Conservation (phyloP, 371 early-diverging fungal genomes). For the Rhizopus microsporus region DNA sequence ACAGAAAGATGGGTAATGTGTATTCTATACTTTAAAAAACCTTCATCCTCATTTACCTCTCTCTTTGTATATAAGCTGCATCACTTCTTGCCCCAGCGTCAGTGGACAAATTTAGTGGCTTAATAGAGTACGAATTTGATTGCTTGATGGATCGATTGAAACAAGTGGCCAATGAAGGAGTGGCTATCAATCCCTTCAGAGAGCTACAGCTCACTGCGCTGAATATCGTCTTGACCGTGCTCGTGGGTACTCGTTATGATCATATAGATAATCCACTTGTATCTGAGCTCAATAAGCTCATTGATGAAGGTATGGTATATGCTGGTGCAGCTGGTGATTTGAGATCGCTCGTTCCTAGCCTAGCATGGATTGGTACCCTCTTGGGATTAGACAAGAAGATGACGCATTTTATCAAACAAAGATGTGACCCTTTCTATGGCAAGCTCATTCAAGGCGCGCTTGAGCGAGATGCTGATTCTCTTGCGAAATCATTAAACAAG, state of each 20-base stretch:
- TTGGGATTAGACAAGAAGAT: not conserved
- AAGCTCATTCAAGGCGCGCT: conserved; percentile 11
- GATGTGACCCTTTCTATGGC: conserved; percentile 7
- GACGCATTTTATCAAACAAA: not conserved
- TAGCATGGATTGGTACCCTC: conserved; percentile 6
- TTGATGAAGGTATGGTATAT: not conserved
- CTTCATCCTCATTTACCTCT: not conserved
- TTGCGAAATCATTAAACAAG: conserved; percentile 6
- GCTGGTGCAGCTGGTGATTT: conserved; percentile 13
- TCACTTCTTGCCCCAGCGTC: conserved; percentile 7
- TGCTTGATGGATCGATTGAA: conserved; percentile 3
- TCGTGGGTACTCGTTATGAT: conserved; percentile 4
- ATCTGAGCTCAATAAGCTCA: not conserved
- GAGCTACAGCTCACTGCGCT: conserved; percentile 5
- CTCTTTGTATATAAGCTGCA: conserved; percentile 1
- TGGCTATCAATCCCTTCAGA: not conserved
- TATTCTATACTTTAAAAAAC: not conserved
- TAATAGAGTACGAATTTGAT: not conserved
- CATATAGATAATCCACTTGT: conserved; percentile 18
- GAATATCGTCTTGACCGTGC: conserved; percentile 13
- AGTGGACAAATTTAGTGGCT: conserved; percentile 8
- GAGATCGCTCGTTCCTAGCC: conserved; percentile 10
- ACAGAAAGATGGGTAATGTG: not conserved
- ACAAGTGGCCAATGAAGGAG: not conserved
- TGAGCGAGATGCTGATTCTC: conserved; percentile 2